These are phyloP conservation scores for Pharnaceum exiguum DNA, from an alignment of 148 eudicot genomes.

Conservation along the genomic window DNA sequence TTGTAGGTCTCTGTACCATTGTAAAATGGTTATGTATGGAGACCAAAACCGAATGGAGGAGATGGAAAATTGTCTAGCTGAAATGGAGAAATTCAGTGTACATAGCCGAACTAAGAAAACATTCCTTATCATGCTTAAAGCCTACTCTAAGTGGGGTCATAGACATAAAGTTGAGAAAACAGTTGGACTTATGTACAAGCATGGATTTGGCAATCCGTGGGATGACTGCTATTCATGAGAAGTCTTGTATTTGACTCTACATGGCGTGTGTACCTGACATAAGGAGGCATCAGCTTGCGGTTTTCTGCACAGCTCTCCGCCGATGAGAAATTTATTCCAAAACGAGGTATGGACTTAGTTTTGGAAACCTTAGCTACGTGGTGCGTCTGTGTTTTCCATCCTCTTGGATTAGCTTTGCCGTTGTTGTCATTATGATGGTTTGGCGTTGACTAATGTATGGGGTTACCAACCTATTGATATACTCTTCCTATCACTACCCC, in stretches of 20 bases:
- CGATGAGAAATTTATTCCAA: background rate
- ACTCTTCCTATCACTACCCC: no score
- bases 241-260: background rate
- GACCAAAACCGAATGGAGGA: slow-evolving; percentile 58
- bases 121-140: slow-evolving; percentile 40
- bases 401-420: no score
- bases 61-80: slow-evolving; percentile 74
- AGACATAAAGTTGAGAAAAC: slow-evolving; percentile 48
- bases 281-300: slow-evolving; percentile 12
- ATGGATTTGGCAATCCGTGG: slow-evolving; percentile 41
- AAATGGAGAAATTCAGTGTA: slow-evolving; percentile 52
- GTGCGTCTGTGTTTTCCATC: no score
- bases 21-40: slow-evolving; percentile 71
- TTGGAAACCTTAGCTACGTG: no score
- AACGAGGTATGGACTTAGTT: slow-evolving; percentile 15
- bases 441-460: no score
- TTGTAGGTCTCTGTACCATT: slow-evolving; percentile 68
- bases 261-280: slow-evolving; percentile 7
- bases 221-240: slow-evolving; percentile 20
- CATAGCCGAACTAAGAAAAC: slow-evolving; percentile 36
- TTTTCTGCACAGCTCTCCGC: background rate
- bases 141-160: slow-evolving; percentile 42
- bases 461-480: no score
- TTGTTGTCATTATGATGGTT: no score
- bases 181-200: slow-evolving; percentile 64